Base-by-base conservation (phyloP, 1,139 yeast species). In the Yamadazyma diddensiae region DNA sequence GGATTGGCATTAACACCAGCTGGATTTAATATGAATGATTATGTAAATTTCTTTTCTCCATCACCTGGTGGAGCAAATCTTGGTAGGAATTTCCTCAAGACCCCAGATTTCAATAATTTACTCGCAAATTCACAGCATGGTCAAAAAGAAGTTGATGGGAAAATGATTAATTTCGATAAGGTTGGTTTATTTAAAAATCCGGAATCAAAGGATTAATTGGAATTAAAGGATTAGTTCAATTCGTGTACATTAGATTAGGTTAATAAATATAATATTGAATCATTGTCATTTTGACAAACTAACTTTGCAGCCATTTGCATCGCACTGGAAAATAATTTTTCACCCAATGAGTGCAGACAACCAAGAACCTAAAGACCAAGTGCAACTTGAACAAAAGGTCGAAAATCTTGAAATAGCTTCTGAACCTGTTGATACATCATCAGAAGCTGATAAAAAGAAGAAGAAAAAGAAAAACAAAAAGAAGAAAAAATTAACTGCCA, bases 1-100 rank as follows among this genome's bases (percentile, higher is more conserved):
- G 73, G 73, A 2, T 51, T 69, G 30, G 63, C 61, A 15, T 53
- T 66, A 31, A 75, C 79, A 21, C 82, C 85, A 0, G 82, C 86
- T 3, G 87, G 86, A 6, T 84, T 85, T 60, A 83, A 85, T 53
- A 77, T 85, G 79, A 81, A 78, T 49, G 95, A 85, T 51, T 85
- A 84, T 53, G 83, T 86, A 28, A 82, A 82, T 51, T 76, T 81
- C 47, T 79, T 81, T 49, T 79, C 87, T 1, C 94, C 94, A 4
- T 78, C 86, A 5, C 92, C 92, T 1, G 71, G 72, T 2, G 57
- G 59, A 11, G 61, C 58, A n/a, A 49, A 45, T 33, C 23, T 37
- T 24, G 35, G 33, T 20, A 58, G 57, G 30, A 60, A 58, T 38
- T 55, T 66, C 34, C 49, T 65, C 38, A 62, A 61, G 34, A 67